A percentile compares a stretch with the other conserved stretches of the same genome.
Evolutionary conservation across 805 yeast genomes (phyloP).

Genomic region (Maudiozyma serrabonitensis): DNA sequence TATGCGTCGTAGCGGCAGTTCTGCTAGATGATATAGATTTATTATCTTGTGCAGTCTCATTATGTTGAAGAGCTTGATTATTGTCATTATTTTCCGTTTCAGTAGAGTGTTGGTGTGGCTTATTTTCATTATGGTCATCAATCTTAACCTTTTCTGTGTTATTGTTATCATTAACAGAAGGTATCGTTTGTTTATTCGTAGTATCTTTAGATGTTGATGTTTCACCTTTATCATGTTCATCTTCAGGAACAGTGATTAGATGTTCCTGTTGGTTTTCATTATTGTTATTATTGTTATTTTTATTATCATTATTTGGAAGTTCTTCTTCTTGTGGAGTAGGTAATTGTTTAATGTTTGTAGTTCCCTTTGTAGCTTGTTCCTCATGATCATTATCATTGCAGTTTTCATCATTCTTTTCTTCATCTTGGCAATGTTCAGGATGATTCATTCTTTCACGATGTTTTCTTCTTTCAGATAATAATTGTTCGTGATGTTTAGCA

Average conservation of each 20-base stretch:
- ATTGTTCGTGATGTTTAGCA: slow-evolving; percentile 60
- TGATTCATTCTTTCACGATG: slow-evolving; percentile 10
- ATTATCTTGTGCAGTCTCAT: slow-evolving; percentile 3
- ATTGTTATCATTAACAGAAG: background rate
- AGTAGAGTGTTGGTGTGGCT: background rate
- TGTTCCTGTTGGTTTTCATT: background rate
- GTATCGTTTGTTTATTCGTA: too few relatives aligned
- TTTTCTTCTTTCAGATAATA: slow-evolving; percentile 40
- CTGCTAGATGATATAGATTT: slow-evolving; percentile 13
- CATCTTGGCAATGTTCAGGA: slow-evolving; percentile 5
- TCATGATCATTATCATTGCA: background rate
- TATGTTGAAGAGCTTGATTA: background rate
- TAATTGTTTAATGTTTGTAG: background rate
- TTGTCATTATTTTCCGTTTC: background rate
- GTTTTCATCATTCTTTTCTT: slow-evolving; percentile 4
- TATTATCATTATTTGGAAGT: background rate
- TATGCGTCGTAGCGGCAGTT: slow-evolving; percentile 6
- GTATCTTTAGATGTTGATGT: too few relatives aligned
- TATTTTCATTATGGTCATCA: background rate
- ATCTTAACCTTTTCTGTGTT: background rate
- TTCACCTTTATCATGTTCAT: too few relatives aligned
- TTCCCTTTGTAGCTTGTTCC: background rate
- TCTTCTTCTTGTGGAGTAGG: background rate
- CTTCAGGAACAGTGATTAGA: background rate
- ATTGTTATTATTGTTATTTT: background rate